phyloP scores from a whole-genome alignment of 805 yeast species.

The Soucietia sequanensis region DNA sequence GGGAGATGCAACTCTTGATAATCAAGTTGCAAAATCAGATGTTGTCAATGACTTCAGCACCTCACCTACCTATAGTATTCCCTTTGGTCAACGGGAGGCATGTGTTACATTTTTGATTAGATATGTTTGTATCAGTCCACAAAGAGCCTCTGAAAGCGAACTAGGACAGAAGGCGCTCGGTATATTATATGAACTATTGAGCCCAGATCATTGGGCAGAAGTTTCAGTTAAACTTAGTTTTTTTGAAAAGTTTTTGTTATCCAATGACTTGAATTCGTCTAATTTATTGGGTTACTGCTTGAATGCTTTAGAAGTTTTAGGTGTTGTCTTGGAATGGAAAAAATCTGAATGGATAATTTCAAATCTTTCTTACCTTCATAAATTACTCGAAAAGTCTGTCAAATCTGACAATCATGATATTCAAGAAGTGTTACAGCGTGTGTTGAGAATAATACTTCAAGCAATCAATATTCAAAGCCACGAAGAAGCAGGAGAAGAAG shows the following conservation, averaged over 20 bases:
- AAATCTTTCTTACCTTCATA: constrained; percentile 67
- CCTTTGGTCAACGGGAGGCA: constrained; percentile 81
- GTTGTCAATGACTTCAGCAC: constrained; percentile 39
- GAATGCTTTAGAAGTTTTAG: constrained; percentile 87
- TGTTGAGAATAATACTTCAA: constrained; percentile 62
- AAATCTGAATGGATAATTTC: constrained; percentile 74
- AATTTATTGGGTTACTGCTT: constrained; percentile 75
- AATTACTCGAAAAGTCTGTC: constrained; percentile 75
- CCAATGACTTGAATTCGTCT: constrained; percentile 69
- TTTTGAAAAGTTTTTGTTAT: constrained; percentile 82
- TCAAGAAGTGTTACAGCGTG: constrained; percentile 79
- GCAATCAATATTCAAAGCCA: constrained; percentile 54
- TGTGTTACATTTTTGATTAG: constrained; percentile 86
- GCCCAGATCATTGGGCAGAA: constrained; percentile 80
- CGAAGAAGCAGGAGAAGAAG: constrained; percentile 48
- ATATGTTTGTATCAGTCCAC: constrained; percentile 82
- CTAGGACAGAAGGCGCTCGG: constrained; percentile 78
- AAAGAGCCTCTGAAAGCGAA: constrained; percentile 79
- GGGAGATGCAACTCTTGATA: constrained; percentile 4
- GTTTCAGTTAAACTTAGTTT: constrained; percentile 82
- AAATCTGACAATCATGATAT: constrained; percentile 82
- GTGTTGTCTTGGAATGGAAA: constrained; percentile 79
- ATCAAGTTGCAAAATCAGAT: constrained; percentile 4
- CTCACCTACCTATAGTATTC: constrained; percentile 55
- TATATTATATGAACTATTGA: constrained; percentile 70